phyloP scores from a whole-genome alignment of 2,329 filamentous ascomycete genomes.

The Lasiodiplodia hormozganensis region DNA sequence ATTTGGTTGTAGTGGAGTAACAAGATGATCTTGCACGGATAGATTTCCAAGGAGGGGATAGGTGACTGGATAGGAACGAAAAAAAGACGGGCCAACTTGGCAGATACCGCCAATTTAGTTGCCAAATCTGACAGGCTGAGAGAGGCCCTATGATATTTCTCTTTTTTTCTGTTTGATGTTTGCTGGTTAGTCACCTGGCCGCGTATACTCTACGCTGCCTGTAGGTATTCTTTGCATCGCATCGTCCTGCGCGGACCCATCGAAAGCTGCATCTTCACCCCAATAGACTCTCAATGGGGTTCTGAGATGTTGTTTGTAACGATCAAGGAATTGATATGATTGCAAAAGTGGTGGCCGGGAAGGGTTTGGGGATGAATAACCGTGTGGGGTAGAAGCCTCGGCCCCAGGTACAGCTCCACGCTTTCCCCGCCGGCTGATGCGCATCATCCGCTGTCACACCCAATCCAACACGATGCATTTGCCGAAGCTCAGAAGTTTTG shows the following conservation, averaged over 20 bases:
- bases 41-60: neutral
- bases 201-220: too few species aligned
- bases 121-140: too few species aligned
- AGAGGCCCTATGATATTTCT: too few species aligned
- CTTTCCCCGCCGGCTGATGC: slow-evolving; percentile 21
- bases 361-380: neutral
- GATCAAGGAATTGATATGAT: neutral
- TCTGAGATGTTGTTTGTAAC: neutral
- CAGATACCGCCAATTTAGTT: too few species aligned
- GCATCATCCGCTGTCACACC: slow-evolving; percentile 5
- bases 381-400: slow-evolving; percentile 22
- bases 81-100: neutral
- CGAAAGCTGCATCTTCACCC: neutral
- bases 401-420: slow-evolving; percentile 16
- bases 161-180: too few species aligned
- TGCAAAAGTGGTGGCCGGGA: neutral
- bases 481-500: neutral
- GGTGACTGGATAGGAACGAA: neutral
- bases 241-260: too few species aligned
- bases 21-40: neutral
- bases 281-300: neutral
- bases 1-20: neutral
- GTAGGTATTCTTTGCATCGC: too few species aligned
- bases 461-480: slow-evolving; percentile 6
- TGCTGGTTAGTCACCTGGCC: too few species aligned